Evolutionary conservation across 148 eudicot genomes (phyloP), one percentile per base, ranked within the genome.

Genomic region (Arctostaphylos glauca): DNA sequence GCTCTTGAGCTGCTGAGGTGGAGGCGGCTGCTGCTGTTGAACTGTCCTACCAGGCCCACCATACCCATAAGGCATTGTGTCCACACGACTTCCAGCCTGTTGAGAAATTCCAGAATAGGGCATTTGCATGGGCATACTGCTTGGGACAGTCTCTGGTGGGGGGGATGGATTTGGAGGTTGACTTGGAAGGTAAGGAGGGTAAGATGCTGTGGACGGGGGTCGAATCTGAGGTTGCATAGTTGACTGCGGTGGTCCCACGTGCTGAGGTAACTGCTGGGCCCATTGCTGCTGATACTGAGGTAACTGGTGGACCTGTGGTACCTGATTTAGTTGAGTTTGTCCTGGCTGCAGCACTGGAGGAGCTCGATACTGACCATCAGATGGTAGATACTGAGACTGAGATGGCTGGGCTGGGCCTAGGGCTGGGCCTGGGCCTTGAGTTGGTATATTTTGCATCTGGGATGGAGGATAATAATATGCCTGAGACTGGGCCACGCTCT

Each of bases 221-320:
- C 97, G 87, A 54, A 89, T 82, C 87, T 86, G 94, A 41, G 93
- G 83, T 71, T 85, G 94, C 88, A 88, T 78, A 76, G 90, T 55
- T 71, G 90, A 84, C 78, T 85, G 90, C 6, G 84, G 88, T 18
- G 87, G 88, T 58, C 87, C 91, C 80, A 81, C 85, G 31, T 90
- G 91, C 87, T 90, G 91, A 76, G 91, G 79, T 59, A 80, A 77
- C 85, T 91, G 92, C 80, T 88, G 94, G 71, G 94, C 59, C 94
- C 95, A 92, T 81, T 91, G 94, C 72, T 88, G 94, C 87, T 90
- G 96, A 79, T 94, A 92, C 84, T 87, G 95, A 79, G 95, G 89
- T 76, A 77, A 71, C 9, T 87, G 81, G 84, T 87, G 94, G 79
- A 80, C 78, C 60, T 89, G 98, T 75, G 90, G 88, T 80, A 89